Conservation (phyloP, 768 basidiomycete species). For the Wakefieldia striispora region DNA sequence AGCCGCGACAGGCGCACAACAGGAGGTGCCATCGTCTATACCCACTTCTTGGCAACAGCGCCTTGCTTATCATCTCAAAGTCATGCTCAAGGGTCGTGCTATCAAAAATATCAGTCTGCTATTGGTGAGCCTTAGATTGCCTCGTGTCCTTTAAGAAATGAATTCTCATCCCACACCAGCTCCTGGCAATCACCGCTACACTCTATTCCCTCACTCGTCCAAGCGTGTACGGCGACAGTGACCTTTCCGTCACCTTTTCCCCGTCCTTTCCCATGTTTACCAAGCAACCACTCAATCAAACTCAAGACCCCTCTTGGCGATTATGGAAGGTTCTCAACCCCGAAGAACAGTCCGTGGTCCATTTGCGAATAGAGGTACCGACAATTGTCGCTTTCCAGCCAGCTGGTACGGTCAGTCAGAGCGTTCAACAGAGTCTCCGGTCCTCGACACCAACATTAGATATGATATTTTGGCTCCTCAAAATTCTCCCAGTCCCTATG, state of each 20-base stretch:
- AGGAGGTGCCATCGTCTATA: slow-evolving; percentile 21
- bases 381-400: slow-evolving; percentile 66
- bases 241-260: slow-evolving; percentile 15
- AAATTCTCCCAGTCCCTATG: slow-evolving; percentile 86
- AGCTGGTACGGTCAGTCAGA: slow-evolving; percentile 30
- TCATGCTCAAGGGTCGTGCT: slow-evolving; percentile 61
- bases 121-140: slow-evolving; percentile 47
- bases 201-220: slow-evolving; percentile 73
- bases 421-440: slow-evolving; percentile 36
- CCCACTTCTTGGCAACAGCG: slow-evolving; percentile 34
- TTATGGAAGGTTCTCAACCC: slow-evolving; percentile 83
- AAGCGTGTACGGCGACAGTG: slow-evolving; percentile 32
- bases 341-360: slow-evolving; percentile 57
- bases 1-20: slow-evolving; percentile 28
- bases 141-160: neutral
- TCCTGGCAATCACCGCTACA: slow-evolving; percentile 72
- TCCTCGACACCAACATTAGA: slow-evolving; percentile 50
- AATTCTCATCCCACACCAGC: slow-evolving; percentile 39
- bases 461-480: slow-evolving; percentile 69
- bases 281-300: slow-evolving; percentile 29
- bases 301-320: slow-evolving; percentile 53
- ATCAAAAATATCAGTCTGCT: slow-evolving; percentile 79
- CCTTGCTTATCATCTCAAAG: slow-evolving; percentile 30
- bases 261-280: slow-evolving; percentile 34
- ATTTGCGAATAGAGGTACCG: slow-evolving; percentile 80